These are phyloP conservation scores for Xylaria sp. DNA, from an alignment of 2,329 filamentous ascomycete species.

Conservation along the genomic window DNA sequence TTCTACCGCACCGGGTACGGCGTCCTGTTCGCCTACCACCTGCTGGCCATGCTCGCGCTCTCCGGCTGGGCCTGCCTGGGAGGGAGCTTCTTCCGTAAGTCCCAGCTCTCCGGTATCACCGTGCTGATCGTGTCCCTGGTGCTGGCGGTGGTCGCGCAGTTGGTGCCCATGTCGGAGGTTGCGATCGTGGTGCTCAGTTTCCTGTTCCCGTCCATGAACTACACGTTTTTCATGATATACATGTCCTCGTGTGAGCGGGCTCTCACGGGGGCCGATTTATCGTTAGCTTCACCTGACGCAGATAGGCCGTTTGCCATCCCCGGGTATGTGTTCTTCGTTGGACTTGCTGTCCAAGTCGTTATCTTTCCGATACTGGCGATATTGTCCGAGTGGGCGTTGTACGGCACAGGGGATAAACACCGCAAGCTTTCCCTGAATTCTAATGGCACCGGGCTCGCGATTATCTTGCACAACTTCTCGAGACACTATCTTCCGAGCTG, in stretches of 20 bases:
- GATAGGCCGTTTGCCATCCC: conserved; percentile 65
- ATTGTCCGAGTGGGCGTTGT: conserved; percentile 69
- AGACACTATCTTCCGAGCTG: conserved; percentile 73
- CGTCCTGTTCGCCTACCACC: conserved; percentile 71
- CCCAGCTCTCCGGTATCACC: conserved; percentile 81
- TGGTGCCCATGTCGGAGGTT: conserved; percentile 61
- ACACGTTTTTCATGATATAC: conserved; percentile 73
- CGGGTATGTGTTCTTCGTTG: conserved; percentile 74
- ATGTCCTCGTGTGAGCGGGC: conserved; percentile 74
- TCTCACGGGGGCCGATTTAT: conserved; percentile 60
- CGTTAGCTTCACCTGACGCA: conserved; percentile 56
- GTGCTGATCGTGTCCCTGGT: conserved; percentile 71
- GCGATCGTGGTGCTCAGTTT: conserved; percentile 69
- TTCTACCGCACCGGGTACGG: conserved; percentile 64
- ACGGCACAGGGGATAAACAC: conserved; percentile 68
- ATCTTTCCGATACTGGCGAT: conserved; percentile 74
- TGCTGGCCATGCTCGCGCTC: conserved; percentile 72
- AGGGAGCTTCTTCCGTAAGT: conserved; percentile 78
- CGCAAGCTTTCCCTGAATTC: conserved; percentile 49
- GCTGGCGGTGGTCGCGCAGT: conserved; percentile 76
- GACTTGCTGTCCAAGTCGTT: conserved; percentile 74
- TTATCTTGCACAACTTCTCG: conserved; percentile 70
- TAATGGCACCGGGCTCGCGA: conserved; percentile 45
- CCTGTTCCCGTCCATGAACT: conserved; percentile 82
- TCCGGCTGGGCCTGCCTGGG: conserved; percentile 78